Percentiles rank a stretch among this genome's conserved stretches.
Conservation (phyloP, 108 stramenopile genomes). For the Nitzschia sp. region DNA sequence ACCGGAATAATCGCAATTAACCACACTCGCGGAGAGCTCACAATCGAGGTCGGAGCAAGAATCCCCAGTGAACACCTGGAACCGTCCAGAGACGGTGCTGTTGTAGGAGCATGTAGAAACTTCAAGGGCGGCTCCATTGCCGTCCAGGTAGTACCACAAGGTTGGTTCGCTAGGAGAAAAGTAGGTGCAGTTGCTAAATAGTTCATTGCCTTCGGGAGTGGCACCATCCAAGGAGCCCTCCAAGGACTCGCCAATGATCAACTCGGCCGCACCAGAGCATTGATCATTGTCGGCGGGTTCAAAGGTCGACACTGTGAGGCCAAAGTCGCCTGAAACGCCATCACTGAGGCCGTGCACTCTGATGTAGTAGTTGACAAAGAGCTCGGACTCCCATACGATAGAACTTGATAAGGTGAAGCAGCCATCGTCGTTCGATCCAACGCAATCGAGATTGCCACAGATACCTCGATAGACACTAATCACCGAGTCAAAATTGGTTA, state of each 20-base stretch:
- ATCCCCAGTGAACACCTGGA: not conserved
- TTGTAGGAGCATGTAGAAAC: slow-evolving; percentile 13
- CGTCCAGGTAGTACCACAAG: slow-evolving; percentile 18
- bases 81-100: not conserved
- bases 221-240: not conserved
- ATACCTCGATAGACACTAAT: slow-evolving; percentile 9
- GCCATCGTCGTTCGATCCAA: slow-evolving; percentile 12
- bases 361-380: not conserved
- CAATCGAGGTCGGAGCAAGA: slow-evolving; percentile 8
- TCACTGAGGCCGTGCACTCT: slow-evolving; percentile 2
- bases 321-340: slow-evolving; percentile 10
- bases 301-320: slow-evolving; percentile 10
- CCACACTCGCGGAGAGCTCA: not conserved
- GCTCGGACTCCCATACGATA: slow-evolving; percentile 4
- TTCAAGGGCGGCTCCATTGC: slow-evolving; percentile 7
- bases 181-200: too few species aligned
- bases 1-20: not conserved
- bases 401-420: slow-evolving; percentile 13
- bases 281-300: slow-evolving; percentile 11
- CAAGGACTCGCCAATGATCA: not conserved
- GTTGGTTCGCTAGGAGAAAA: not conserved
- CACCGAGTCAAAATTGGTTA: slow-evolving; percentile 23
- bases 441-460: slow-evolving; percentile 17
- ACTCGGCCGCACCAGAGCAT: slow-evolving; percentile 4
- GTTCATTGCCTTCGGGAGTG: too few species aligned